phyloP scores from a whole-genome alignment of 164 flowering plant species.

The Litsea cubeba region DNA sequence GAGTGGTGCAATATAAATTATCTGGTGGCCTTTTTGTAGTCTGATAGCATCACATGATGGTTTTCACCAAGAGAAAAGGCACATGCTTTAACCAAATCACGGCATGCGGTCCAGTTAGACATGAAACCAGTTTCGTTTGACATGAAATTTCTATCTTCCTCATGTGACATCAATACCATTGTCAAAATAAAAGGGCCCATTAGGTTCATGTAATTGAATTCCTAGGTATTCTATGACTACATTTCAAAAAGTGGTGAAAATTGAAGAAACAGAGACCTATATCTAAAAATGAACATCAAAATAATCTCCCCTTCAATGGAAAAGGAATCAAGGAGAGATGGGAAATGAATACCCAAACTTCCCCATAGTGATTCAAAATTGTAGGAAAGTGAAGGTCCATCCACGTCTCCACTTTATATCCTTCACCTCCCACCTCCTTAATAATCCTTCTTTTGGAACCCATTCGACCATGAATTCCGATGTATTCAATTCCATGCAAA shows the following conservation, averaged over 20 bases:
- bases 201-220: neutral
- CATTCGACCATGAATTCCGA: too few relatives aligned
- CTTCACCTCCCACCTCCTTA: too few relatives aligned
- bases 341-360: too few relatives aligned
- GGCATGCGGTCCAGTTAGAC: neutral
- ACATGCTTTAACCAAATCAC: neutral
- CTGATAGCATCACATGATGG: neutral
- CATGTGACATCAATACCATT: neutral
- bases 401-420: too few relatives aligned
- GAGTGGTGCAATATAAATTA: neutral
- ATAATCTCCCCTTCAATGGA: neutral
- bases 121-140: neutral
- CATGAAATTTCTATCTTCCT: neutral
- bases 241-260: neutral
- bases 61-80: neutral
- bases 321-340: too few relatives aligned
- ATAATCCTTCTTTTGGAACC: too few relatives aligned
- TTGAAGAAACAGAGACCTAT: neutral
- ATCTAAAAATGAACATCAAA: neutral
- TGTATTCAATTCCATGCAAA: too few relatives aligned
- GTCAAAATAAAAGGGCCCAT: neutral
- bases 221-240: too few relatives aligned
- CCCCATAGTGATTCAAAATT: too few relatives aligned
- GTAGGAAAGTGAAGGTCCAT: too few relatives aligned
- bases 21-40: neutral